These are phyloP conservation scores for Ambispora gerdemannii DNA, from an alignment of 192 early-diverging fungal genomes.

Conservation along the genomic window DNA sequence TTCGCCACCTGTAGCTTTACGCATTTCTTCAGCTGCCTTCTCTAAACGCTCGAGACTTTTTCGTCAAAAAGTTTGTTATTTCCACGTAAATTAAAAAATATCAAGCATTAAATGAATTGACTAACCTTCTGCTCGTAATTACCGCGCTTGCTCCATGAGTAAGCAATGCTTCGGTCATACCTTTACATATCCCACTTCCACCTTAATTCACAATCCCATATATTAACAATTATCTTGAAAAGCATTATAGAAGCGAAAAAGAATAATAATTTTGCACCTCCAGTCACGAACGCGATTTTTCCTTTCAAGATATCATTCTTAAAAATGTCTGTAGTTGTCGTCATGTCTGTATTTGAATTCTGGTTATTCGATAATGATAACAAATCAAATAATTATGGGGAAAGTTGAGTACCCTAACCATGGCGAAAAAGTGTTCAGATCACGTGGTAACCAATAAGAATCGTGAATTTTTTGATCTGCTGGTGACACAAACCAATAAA, in stretches of 20 bases:
- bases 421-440: no score
- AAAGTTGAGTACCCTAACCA: no score
- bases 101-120: neutral
- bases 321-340: no score
- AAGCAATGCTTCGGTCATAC: constrained; percentile 63
- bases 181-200: constrained; percentile 69
- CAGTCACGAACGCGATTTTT: constrained; percentile 63
- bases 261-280: constrained; percentile 30
- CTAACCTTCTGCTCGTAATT: constrained; percentile 60
- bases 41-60: constrained; percentile 58
- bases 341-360: no score
- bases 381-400: no score
- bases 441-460: no score
- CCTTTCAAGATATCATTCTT: constrained; percentile 51
- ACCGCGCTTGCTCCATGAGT: constrained; percentile 59
- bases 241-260: neutral
- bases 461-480: no score
- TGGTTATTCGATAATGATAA: no score
- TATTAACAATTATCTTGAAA: constrained; percentile 7
- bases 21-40: constrained; percentile 61
- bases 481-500: no score
- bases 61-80: neutral
- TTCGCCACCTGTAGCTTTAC: constrained; percentile 53
- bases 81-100: neutral
- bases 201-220: constrained; percentile 25